Base-by-base conservation (phyloP, 352 stramenopile genomes). In the Phytophthora syringae region DNA sequence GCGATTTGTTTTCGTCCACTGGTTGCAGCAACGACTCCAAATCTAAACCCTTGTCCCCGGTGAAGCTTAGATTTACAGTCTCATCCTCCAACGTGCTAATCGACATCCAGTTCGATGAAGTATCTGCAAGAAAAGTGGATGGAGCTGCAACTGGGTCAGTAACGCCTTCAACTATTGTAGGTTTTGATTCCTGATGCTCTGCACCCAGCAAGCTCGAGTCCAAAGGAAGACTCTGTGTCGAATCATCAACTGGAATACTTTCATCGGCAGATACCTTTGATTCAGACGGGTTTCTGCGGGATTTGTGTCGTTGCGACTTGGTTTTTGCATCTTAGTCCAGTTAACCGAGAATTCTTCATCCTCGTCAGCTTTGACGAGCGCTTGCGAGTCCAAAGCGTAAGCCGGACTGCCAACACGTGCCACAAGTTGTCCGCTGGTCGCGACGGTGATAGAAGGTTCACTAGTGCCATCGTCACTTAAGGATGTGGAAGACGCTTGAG, bases 331-430 rank as follows among this genome's bases (percentile, higher is more conserved):
- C 49, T 80, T 80, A 21, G 72, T 44, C 65, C 70, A 81, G 40
- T 82, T 83, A 40, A 83, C 72, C 10, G 62, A 57, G 52, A 86
- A 80, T 1, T 75, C 62, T 30, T 83, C 77, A 9, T 82, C 77
- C 6, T 76, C 67, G 27, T 78, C 57, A 7, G 13, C 51, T 45
- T 72, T 60, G 18, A 47, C 39, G 2, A 25, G 13, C 10, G 13
- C 34, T 48, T 52, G 28, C 6, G 39, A 47, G 5, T 57, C 36
- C 7, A 51, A 24, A 44, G 52, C 55, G 22, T 43, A 42, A 1
- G 21, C 53, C 4, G 32, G 28, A 32, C 5, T 40, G 12, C 10
- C 48, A 5, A 40, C 28, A 28, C 34, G 16, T 58, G 7, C 51
- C 27, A 42, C 55, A 42, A 15, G 32, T n/a, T 64, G 24, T 24